A percentile compares a stretch with the other conserved stretches of the same genome.
These are phyloP conservation scores for Mimosa bimucronata DNA, from an alignment of 306 rosid species.

Conservation along the genomic window DNA sequence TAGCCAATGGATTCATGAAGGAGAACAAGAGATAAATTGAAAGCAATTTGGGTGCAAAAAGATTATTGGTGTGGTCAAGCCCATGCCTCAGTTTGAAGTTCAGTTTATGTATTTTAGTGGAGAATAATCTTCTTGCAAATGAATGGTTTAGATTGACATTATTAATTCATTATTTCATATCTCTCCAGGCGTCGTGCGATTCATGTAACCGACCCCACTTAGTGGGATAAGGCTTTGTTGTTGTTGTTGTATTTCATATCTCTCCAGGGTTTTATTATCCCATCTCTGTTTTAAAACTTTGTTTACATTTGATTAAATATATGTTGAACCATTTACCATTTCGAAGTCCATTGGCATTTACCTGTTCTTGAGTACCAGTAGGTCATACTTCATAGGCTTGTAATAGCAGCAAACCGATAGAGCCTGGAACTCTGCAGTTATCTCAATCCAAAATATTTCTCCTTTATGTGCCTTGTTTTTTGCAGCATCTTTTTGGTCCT, in stretches of 20 bases:
- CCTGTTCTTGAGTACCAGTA: not conserved
- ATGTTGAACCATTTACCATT: not conserved
- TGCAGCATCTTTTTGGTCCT: not conserved
- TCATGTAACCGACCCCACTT: too few relatives aligned
- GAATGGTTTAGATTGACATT: conserved; percentile 16
- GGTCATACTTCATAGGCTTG: conserved; percentile 3
- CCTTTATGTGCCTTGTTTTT: not conserved
- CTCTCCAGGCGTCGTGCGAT: too few relatives aligned
- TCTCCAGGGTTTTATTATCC: conserved; percentile 1
- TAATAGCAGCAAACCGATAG: not conserved
- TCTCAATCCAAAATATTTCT: conserved; percentile 1
- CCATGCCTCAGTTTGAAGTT: not conserved
- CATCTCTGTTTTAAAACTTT: conserved; percentile 13
- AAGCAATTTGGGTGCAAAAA: not conserved
- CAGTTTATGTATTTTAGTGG: not conserved
- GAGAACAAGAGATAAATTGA: not conserved
- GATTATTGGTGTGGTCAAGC: not conserved
- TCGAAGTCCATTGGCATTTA: conserved; percentile 23
- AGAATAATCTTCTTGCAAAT: not conserved
- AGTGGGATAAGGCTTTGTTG: too few relatives aligned
- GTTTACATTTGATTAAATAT: conserved; percentile 5
- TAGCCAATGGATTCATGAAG: not conserved
- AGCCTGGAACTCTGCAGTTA: not conserved
- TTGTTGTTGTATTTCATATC: too few relatives aligned
- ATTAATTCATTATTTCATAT: not conserved